Percentiles rank a stretch among this genome's conserved stretches.
Conservation (phyloP, 2,329 filamentous ascomycete genomes). For the Massarina eburnea region DNA sequence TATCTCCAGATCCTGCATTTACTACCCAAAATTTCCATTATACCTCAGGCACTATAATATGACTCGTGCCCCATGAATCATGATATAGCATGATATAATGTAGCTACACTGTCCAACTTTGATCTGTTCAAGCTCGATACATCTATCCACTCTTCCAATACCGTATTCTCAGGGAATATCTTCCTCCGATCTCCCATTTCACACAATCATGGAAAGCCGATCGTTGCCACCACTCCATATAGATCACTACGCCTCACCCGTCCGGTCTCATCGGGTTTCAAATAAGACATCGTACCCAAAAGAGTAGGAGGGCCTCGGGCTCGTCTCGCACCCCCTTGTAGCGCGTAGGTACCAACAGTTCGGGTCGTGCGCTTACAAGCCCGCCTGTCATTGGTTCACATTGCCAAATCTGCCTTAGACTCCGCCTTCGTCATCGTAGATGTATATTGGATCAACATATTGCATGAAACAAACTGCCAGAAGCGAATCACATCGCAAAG, state of each 20-base stretch:
- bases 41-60: no score
- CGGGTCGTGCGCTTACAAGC: constrained; percentile 4
- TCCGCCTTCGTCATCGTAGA: background rate
- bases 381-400: constrained; percentile 2
- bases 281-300: background rate
- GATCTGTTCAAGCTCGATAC: no score
- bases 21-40: no score
- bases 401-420: constrained; percentile 1
- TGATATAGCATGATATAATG: no score
- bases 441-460: constrained; percentile 1
- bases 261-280: background rate
- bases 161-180: background rate
- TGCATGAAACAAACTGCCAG: constrained; percentile 1
- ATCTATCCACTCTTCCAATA: no score
- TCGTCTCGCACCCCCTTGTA: background rate
- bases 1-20: no score
- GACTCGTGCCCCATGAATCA: no score
- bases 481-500: constrained; percentile 2
- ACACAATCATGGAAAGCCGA: no score
- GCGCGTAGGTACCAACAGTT: constrained; percentile 1
- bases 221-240: background rate
- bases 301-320: background rate
- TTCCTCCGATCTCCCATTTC: background rate
- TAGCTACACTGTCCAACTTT: no score
- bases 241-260: constrained; percentile 1